Conservation (phyloP, 306 rosid species). For the Comarum palustre region DNA sequence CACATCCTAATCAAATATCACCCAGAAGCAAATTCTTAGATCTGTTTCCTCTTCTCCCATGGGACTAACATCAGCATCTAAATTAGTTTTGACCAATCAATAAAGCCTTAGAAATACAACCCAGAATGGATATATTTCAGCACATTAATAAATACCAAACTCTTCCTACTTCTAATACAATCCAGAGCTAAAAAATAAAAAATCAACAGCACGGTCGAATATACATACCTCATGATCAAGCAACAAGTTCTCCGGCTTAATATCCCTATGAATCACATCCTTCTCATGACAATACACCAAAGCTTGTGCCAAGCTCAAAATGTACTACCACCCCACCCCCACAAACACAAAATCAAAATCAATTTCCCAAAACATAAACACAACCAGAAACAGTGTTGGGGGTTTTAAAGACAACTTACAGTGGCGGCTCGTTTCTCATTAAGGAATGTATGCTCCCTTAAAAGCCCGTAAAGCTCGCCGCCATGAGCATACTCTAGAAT, state of each 20-base stretch:
- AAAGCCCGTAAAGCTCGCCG: slow-evolving; percentile 73
- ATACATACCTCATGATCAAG: slow-evolving; percentile 75
- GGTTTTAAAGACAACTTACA: slow-evolving; percentile 28
- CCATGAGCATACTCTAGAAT: slow-evolving; percentile 84
- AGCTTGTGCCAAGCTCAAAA: slow-evolving; percentile 74
- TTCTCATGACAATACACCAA: slow-evolving; percentile 88
- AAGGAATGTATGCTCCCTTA: slow-evolving; percentile 42
- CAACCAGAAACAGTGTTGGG: neutral
- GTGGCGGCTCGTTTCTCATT: slow-evolving; percentile 73
- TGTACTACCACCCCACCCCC: slow-evolving; percentile 43
- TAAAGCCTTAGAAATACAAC: neutral
- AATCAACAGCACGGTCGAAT: neutral
- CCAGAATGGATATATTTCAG: neutral
- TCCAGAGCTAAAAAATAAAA: neutral
- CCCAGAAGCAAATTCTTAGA: neutral
- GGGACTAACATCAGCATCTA: neutral
- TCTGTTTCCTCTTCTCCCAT: neutral
- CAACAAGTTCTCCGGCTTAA: slow-evolving; percentile 86
- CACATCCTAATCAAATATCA: neutral
- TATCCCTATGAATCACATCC: slow-evolving; percentile 87
- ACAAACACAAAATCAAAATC: slow-evolving; percentile 18
- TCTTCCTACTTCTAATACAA: neutral
- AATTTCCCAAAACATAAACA: neutral
- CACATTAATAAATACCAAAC: neutral
- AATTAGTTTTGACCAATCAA: neutral